Evolutionary conservation across 148 eudicot genomes (phyloP).

Genomic region (Linanthus parryae): DNA sequence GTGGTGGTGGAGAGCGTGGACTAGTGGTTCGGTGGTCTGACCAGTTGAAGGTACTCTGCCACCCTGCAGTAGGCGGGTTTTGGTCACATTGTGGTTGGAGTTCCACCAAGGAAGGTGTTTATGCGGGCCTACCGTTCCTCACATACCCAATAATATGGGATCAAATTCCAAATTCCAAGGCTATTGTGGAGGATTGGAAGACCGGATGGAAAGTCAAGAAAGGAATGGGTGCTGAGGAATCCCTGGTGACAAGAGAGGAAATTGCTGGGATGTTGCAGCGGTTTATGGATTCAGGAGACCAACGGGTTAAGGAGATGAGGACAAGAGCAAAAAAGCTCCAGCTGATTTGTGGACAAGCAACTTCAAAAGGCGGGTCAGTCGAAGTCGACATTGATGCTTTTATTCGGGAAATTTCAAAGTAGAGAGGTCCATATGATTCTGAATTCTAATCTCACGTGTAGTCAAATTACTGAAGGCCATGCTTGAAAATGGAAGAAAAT

Average conservation of each 20-base stretch:
- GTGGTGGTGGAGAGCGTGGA: not conserved
- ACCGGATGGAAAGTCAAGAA: slow-evolving; percentile 5
- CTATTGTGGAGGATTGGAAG: slow-evolving; percentile 3
- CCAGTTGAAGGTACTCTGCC: slow-evolving; percentile 3
- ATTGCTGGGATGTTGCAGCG: not conserved
- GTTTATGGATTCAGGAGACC: slow-evolving; percentile 6
- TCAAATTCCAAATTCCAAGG: not conserved
- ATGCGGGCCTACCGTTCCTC: slow-evolving; percentile 1
- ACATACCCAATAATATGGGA: slow-evolving; percentile 2
- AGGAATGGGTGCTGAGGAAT: not conserved
- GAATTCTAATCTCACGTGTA: no score
- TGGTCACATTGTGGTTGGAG: slow-evolving; percentile 13
- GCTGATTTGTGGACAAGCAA: slow-evolving; percentile 10
- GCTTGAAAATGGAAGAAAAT: no score
- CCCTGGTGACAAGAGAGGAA: not conserved
- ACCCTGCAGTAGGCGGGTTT: not conserved
- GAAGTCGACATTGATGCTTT: slow-evolving; percentile 17
- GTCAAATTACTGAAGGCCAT: no score
- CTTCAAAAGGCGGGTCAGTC: slow-evolving; percentile 19
- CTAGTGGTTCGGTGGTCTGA: not conserved
- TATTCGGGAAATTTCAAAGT: slow-evolving; percentile 1
- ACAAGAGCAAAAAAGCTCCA: slow-evolving; percentile 8
- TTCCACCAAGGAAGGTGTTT: slow-evolving; percentile 7
- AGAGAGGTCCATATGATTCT: no score
- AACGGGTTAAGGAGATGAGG: slow-evolving; percentile 19